phyloP scores from a whole-genome alignment of 495 filamentous ascomycete species.

The Penicillium fimorum region DNA sequence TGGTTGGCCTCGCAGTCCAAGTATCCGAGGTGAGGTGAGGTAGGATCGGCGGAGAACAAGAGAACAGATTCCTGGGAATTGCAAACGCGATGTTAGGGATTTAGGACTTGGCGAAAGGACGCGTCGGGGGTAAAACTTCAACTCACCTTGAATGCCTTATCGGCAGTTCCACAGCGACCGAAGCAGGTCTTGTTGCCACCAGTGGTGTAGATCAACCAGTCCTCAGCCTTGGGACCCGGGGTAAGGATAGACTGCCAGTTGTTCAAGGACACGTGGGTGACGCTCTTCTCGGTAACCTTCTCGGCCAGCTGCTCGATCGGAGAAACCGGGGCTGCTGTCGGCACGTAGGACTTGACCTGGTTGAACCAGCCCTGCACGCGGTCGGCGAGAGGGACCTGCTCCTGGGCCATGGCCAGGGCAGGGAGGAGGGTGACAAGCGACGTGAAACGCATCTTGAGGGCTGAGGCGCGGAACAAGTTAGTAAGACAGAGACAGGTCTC shows the following conservation, averaged over 20 bases:
- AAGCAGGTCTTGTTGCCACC: slow-evolving; percentile 89
- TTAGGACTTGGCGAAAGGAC: slow-evolving; percentile 2
- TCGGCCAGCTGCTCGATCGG: slow-evolving; percentile 52
- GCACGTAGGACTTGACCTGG: slow-evolving; percentile 59
- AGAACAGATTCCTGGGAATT: slow-evolving; percentile 60
- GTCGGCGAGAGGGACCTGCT: slow-evolving; percentile 70
- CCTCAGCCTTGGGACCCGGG: slow-evolving; percentile 62
- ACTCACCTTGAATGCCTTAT: slow-evolving; percentile 57
- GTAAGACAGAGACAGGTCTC: slow-evolving; percentile 4
- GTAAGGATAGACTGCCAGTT: slow-evolving; percentile 72
- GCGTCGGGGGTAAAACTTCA: neutral
- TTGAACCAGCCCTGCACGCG: slow-evolving; percentile 65
- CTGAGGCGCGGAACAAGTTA: slow-evolving; percentile 21
- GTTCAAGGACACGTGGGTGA: slow-evolving; percentile 60
- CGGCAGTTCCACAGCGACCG: slow-evolving; percentile 54
- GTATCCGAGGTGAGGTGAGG: slow-evolving; percentile 66
- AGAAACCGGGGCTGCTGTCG: slow-evolving; percentile 49
- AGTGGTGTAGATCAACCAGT: slow-evolving; percentile 79
- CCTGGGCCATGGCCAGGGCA: slow-evolving; percentile 67
- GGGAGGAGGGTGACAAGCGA: slow-evolving; percentile 63
- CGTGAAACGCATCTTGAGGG: slow-evolving; percentile 67
- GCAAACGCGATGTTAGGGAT: slow-evolving; percentile 12
- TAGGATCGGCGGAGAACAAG: slow-evolving; percentile 63
- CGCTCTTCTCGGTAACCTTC: slow-evolving; percentile 54
- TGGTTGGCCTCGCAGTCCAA: slow-evolving; percentile 77